Percentiles rank a stretch among this genome's conserved stretches.
Conservation (phyloP, 208 protist genomes). For the Kentomonas sorsogonicus region DNA sequence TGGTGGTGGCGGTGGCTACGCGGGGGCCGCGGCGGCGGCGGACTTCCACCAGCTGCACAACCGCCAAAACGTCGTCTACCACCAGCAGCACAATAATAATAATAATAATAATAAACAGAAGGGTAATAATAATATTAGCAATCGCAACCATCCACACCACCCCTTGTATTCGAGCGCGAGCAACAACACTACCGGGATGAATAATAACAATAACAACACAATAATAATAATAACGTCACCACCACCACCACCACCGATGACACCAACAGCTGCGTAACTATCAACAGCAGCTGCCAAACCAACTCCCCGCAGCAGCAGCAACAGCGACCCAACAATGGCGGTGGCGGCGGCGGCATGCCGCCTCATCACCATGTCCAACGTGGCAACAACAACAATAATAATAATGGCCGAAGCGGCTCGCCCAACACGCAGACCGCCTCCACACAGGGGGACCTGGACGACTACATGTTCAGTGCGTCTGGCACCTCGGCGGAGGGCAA, state of each 20-base stretch:
- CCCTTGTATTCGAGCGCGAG: background rate
- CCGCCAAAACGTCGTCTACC: background rate
- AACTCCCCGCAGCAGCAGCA: background rate
- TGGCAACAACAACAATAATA: slow-evolving; percentile 1
- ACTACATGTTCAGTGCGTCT: background rate
- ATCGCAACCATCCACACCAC: background rate
- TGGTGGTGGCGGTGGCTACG: too few species aligned
- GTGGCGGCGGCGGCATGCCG: background rate
- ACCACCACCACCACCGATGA: too few species aligned
- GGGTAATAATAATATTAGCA: background rate
- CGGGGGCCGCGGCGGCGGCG: background rate
- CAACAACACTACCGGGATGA: background rate
- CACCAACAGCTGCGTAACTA: too few species aligned
- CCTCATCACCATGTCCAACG: background rate
- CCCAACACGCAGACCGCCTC: background rate
- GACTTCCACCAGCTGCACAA: background rate
- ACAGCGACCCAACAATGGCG: background rate
- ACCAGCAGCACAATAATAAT: background rate
- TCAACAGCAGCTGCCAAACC: background rate
- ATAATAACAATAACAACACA: slow-evolving; percentile 2
- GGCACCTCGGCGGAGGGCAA: too few species aligned
- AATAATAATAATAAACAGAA: background rate
- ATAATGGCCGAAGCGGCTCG: background rate
- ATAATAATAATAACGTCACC: too few species aligned
- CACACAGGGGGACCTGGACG: too few species aligned